A percentile compares a stretch with the other conserved stretches of the same genome.
Conservation (phyloP, 305 asterid species). For the Rubia tinctorum region DNA sequence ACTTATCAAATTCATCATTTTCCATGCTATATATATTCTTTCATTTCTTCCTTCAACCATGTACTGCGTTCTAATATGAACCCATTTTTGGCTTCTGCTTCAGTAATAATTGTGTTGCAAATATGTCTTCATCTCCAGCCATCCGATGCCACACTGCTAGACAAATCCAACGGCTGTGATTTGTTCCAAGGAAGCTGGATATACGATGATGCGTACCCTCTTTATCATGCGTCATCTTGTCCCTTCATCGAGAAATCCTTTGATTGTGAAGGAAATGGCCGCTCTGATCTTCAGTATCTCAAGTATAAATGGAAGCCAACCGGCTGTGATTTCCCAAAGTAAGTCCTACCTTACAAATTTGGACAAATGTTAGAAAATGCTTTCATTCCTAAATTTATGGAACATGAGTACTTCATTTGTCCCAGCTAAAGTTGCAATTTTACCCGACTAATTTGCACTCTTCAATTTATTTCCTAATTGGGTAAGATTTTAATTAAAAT, state of each 20-base stretch:
- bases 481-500: no score
- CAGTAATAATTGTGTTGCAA: not conserved
- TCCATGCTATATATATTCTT: not conserved
- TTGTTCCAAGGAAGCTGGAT: slow-evolving; percentile 61
- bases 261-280: slow-evolving; percentile 54
- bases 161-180: slow-evolving; percentile 32
- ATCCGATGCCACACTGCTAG: slow-evolving; percentile 16
- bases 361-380: no score
- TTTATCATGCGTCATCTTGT: slow-evolving; percentile 47
- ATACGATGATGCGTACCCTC: slow-evolving; percentile 39
- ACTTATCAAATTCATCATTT: not conserved
- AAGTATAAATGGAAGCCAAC: slow-evolving; percentile 64
- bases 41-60: not conserved
- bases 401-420: no score
- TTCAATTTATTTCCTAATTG: no score
- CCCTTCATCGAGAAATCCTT: slow-evolving; percentile 53
- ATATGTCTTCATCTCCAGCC: slow-evolving; percentile 14
- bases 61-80: not conserved
- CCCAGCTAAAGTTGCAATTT: no score
- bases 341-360: not conserved
- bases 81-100: slow-evolving; percentile 9
- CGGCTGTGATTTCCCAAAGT: slow-evolving; percentile 55
- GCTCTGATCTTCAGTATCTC: slow-evolving; percentile 54
- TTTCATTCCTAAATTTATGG: no score
- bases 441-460: no score